Evolutionary conservation across 768 basidiomycete genomes (phyloP).

Genomic region (Dioszegia aurantiaca): DNA sequence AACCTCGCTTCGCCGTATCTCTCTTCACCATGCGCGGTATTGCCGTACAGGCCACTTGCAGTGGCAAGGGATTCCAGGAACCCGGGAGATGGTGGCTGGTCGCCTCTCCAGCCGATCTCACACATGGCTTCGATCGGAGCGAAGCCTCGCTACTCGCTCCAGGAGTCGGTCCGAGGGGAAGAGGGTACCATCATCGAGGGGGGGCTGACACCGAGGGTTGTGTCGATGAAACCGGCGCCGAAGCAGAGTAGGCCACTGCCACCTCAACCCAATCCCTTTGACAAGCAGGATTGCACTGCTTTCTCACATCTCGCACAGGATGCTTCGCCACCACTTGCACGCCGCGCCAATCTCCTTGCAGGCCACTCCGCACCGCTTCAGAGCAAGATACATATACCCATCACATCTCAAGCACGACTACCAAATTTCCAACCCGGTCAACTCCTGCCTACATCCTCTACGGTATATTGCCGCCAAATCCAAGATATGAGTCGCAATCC

Average conservation of each 20-base stretch:
- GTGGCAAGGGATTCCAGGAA: too few species aligned
- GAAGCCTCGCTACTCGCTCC: constrained; percentile 4
- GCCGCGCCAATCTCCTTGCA: too few species aligned
- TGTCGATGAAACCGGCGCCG: too few species aligned
- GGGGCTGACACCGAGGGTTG: constrained; percentile 3
- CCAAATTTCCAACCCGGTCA: constrained; percentile 1
- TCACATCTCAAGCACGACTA: neutral
- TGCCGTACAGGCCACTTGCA: too few species aligned
- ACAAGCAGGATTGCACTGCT: neutral
- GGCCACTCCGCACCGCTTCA: neutral
- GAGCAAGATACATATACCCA: neutral
- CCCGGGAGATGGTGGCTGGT: too few species aligned
- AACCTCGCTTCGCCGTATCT: neutral
- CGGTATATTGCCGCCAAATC: constrained; percentile 10
- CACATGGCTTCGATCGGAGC: too few species aligned
- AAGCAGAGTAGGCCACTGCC: neutral
- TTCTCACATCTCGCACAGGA: neutral
- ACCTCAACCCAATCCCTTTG: constrained; percentile 1
- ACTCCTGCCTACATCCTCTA: constrained; percentile 7
- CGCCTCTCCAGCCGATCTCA: too few species aligned
- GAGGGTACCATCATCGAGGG: neutral
- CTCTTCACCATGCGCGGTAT: neutral
- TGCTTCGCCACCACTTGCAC: neutral
- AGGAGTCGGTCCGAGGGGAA: neutral
- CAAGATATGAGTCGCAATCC: neutral